phyloP scores from a whole-genome alignment of 768 basidiomycete species.

The Calocera viscosa region DNA sequence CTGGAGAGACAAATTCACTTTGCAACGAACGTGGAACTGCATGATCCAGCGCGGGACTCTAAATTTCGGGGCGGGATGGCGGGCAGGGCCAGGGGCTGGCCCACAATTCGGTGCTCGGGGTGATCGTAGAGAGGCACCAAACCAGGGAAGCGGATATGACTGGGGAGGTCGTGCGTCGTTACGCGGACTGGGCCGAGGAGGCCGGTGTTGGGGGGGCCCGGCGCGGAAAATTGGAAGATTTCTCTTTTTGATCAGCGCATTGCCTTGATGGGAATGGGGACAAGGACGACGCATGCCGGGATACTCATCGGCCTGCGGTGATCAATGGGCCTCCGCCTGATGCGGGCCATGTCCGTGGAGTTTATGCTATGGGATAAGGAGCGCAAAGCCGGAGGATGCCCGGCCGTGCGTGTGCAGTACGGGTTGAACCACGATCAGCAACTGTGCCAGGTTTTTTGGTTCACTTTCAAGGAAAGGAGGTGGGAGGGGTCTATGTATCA shows the following conservation, averaged over 20 bases:
- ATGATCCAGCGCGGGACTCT: too few relatives aligned
- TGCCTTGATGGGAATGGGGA: neutral
- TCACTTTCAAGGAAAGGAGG: too few relatives aligned
- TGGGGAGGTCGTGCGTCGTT: too few relatives aligned
- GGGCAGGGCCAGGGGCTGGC: constrained; percentile 8
- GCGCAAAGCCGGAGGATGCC: too few relatives aligned
- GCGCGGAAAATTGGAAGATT: neutral
- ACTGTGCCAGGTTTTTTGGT: too few relatives aligned
- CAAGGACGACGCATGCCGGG: neutral
- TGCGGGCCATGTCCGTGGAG: too few relatives aligned
- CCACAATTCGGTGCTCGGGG: neutral
- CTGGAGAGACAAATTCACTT: too few relatives aligned
- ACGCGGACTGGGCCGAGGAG: neutral
- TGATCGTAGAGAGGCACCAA: neutral
- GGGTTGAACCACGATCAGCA: too few relatives aligned
- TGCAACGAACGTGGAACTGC: too few relatives aligned
- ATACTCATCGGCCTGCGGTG: neutral
- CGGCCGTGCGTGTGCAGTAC: too few relatives aligned
- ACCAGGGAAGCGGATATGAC: neutral
- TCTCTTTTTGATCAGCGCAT: neutral
- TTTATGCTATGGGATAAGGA: too few relatives aligned
- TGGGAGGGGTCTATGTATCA: neutral
- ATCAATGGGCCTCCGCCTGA: neutral
- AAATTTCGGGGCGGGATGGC: neutral
- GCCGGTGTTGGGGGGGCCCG: neutral